A percentile compares a stretch with the other conserved stretches of the same genome.
phyloP scores from a whole-genome alignment of 2,329 filamentous ascomycete species.

The Penicillium sp. region DNA sequence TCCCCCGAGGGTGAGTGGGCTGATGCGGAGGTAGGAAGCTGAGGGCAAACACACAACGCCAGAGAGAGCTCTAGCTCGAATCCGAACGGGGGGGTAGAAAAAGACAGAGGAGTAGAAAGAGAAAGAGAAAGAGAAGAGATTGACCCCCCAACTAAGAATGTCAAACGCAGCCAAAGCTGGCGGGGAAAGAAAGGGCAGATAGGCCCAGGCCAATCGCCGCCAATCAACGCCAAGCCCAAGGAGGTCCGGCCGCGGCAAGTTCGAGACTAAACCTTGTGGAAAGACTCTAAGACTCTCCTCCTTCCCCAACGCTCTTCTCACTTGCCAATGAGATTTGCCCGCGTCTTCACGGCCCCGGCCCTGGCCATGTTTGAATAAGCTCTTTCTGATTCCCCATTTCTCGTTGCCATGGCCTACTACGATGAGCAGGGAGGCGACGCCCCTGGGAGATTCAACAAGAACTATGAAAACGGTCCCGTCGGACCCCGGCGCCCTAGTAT shows the following conservation, averaged over 20 bases:
- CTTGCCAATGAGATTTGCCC: neutral
- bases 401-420: constrained; percentile 42
- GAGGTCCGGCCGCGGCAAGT: constrained; percentile 9
- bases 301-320: constrained; percentile 12
- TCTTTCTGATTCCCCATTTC: constrained; percentile 1
- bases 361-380: neutral
- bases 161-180: constrained; percentile 1
- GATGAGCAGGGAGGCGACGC: constrained; percentile 44
- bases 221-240: constrained; percentile 4
- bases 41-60: too few species aligned
- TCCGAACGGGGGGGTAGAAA: neutral
- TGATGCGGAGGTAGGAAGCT: neutral
- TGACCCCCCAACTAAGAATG: too few species aligned
- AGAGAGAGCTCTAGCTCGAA: too few species aligned
- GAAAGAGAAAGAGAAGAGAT: neutral
- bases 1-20: constrained; percentile 3
- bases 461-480: constrained; percentile 38
- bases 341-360: constrained; percentile 9
- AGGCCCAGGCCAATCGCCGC: constrained; percentile 22
- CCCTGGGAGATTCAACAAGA: constrained; percentile 36
- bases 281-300: constrained; percentile 6
- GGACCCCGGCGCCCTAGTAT: constrained; percentile 48
- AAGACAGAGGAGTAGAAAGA: neutral
- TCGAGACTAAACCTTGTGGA: too few species aligned
- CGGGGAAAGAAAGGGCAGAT: constrained; percentile 7